Evolutionary conservation across 2,329 filamentous ascomycete species (phyloP).

Genomic region (Fusarium sp.): DNA sequence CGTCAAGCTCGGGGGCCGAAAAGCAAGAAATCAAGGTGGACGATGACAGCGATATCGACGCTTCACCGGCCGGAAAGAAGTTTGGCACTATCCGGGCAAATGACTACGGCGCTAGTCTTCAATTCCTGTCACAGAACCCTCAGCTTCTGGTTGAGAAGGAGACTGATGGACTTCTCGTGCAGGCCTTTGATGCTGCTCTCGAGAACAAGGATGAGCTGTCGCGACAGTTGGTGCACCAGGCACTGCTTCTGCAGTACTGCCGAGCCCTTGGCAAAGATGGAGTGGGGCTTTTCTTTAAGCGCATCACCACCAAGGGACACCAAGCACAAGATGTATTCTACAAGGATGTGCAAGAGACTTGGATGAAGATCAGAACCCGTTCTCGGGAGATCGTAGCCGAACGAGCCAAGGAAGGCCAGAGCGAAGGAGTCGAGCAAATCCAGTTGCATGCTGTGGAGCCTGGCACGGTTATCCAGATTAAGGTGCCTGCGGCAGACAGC

Average conservation of each 20-base stretch:
- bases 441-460: slow-evolving; percentile 97
- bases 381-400: slow-evolving; percentile 76
- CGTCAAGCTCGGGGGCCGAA: slow-evolving; percentile 28
- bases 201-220: slow-evolving; percentile 81
- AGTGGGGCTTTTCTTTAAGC: slow-evolving; percentile 94
- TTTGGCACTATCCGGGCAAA: slow-evolving; percentile 83
- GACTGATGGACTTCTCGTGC: slow-evolving; percentile 89
- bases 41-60: slow-evolving; percentile 80
- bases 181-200: slow-evolving; percentile 91
- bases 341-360: slow-evolving; percentile 93
- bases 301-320: slow-evolving; percentile 89
- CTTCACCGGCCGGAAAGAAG: slow-evolving; percentile 80
- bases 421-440: slow-evolving; percentile 91
- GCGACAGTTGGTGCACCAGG: slow-evolving; percentile 92
- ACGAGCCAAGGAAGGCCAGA: slow-evolving; percentile 63
- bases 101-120: slow-evolving; percentile 79
- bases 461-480: slow-evolving; percentile 90
- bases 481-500: slow-evolving; percentile 77
- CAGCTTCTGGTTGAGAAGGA: slow-evolving; percentile 85
- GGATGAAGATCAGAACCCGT: slow-evolving; percentile 82
- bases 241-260: slow-evolving; percentile 93
- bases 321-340: slow-evolving; percentile 91
- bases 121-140: slow-evolving; percentile 84
- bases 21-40: slow-evolving; percentile 53
- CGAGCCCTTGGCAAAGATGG: slow-evolving; percentile 89